A percentile compares a stretch with the other conserved stretches of the same genome.
Evolutionary conservation across 306 rosid species (phyloP).

Genomic region (Vicia villosa): DNA sequence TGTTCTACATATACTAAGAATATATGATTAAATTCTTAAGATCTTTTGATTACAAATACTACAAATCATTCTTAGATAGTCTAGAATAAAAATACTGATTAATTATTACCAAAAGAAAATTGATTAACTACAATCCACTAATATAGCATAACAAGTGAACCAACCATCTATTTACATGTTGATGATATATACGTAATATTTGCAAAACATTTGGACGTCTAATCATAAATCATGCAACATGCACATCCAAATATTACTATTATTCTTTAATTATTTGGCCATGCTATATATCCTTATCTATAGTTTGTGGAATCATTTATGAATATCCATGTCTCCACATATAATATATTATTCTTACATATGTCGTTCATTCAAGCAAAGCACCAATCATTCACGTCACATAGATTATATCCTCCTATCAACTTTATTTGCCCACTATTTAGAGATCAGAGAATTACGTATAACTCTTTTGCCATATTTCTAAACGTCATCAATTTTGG

Average conservation of each 20-base stretch:
- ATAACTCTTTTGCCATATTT: slow-evolving; percentile 15
- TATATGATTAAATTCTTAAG: not conserved
- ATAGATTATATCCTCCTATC: slow-evolving; percentile 4
- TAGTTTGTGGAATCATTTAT: slow-evolving; percentile 29
- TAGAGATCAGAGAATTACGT: slow-evolving; percentile 13
- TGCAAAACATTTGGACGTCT: slow-evolving; percentile 14
- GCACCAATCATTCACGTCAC: slow-evolving; percentile 8
- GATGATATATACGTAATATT: slow-evolving; percentile 4
- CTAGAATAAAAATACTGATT: not conserved
- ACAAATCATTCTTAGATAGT: not conserved
- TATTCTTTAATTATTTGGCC: not conserved
- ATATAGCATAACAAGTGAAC: slow-evolving; percentile 26
- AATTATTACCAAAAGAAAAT: too few relatives aligned
- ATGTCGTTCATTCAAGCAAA: not conserved
- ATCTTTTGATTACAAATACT: not conserved
- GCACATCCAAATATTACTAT: slow-evolving; percentile 15
- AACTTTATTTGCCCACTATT: slow-evolving; percentile 25
- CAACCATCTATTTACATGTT: slow-evolving; percentile 7
- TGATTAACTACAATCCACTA: slow-evolving; percentile 5
- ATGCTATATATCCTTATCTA: slow-evolving; percentile 28
- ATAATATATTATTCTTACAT: not conserved
- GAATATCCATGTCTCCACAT: slow-evolving; percentile 26
- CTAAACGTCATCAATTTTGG: slow-evolving; percentile 4
- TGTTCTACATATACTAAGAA: too few relatives aligned
- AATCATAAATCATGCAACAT: slow-evolving; percentile 44